Evolutionary conservation across 1,284 basidiomycete genomes (phyloP).

Genomic region (Puccinia brachypodii): DNA sequence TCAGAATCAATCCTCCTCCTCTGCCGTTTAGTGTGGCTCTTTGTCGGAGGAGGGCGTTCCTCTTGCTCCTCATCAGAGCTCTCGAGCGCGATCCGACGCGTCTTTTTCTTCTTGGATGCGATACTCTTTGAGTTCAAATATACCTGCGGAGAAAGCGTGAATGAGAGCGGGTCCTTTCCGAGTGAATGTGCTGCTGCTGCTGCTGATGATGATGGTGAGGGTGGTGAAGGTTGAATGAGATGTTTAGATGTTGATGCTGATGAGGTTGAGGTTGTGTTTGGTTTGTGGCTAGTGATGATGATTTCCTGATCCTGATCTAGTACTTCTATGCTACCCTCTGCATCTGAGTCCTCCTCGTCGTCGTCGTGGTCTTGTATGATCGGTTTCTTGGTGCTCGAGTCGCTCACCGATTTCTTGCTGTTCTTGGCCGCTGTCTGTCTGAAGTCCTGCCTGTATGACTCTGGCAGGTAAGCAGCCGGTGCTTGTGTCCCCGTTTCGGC

Average conservation of each 20-base stretch:
- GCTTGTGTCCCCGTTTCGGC: background rate
- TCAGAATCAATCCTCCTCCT: slow-evolving; percentile 5
- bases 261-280: background rate
- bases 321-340: slow-evolving; percentile 16
- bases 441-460: background rate
- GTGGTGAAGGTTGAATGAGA: background rate
- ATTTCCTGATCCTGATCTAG: background rate
- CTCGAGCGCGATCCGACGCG: slow-evolving; percentile 17
- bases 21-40: background rate
- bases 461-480: background rate
- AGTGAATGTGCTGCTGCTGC: background rate
- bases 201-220: background rate
- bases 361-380: background rate
- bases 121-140: background rate
- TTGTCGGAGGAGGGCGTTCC: background rate
- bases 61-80: slow-evolving; percentile 17
- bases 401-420: background rate
- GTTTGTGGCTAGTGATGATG: background rate
- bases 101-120: slow-evolving; percentile 10
- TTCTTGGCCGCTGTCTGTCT: background rate
- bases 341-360: slow-evolving; percentile 4
- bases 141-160: background rate
- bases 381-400: background rate
- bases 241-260: background rate
- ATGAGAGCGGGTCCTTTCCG: background rate